Percentiles rank a stretch among this genome's conserved stretches.
phyloP scores from a whole-genome alignment of 495 filamentous ascomycete genomes.

The Penicillium ucsense region DNA sequence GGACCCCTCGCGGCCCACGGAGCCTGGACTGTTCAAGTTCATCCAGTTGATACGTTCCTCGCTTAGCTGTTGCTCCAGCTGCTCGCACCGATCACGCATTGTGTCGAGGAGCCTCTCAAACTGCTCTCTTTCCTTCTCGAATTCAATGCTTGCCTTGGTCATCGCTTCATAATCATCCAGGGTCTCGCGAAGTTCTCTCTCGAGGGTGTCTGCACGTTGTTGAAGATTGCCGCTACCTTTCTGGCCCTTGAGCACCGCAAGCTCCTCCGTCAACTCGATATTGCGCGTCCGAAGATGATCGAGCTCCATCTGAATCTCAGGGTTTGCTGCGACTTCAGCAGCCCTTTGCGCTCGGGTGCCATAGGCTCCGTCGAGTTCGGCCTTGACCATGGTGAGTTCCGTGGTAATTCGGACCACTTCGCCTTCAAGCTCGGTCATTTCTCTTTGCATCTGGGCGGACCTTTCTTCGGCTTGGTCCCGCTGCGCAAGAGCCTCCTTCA shows the following conservation, averaged over 20 bases:
- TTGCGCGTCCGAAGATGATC: constrained; percentile 53
- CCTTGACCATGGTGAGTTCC: constrained; percentile 82
- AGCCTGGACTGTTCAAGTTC: constrained; percentile 48
- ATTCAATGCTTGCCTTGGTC: constrained; percentile 74
- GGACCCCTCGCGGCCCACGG: constrained; percentile 36
- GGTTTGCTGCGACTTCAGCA: constrained; percentile 59
- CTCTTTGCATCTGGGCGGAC: constrained; percentile 44
- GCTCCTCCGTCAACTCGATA: constrained; percentile 47
- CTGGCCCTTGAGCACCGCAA: constrained; percentile 42
- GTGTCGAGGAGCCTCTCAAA: constrained; percentile 65
- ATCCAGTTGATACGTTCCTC: constrained; percentile 67
- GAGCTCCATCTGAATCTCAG: constrained; percentile 57
- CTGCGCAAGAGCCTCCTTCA: constrained; percentile 16
- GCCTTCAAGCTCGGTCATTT: constrained; percentile 65
- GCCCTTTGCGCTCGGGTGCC: constrained; percentile 69
- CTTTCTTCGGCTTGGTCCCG: constrained; percentile 34
- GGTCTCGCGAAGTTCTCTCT: constrained; percentile 73
- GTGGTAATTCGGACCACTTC: constrained; percentile 82
- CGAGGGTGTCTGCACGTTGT: constrained; percentile 50
- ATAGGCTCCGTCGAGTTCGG: constrained; percentile 91
- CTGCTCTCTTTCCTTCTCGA: constrained; percentile 73
- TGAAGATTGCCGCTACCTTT: constrained; percentile 40
- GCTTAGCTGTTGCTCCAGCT: constrained; percentile 53
- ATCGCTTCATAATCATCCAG: constrained; percentile 79
- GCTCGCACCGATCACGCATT: constrained; percentile 59